Conservation (phyloP, 176 grass and related monocot species). For the Hordeum marinum region DNA sequence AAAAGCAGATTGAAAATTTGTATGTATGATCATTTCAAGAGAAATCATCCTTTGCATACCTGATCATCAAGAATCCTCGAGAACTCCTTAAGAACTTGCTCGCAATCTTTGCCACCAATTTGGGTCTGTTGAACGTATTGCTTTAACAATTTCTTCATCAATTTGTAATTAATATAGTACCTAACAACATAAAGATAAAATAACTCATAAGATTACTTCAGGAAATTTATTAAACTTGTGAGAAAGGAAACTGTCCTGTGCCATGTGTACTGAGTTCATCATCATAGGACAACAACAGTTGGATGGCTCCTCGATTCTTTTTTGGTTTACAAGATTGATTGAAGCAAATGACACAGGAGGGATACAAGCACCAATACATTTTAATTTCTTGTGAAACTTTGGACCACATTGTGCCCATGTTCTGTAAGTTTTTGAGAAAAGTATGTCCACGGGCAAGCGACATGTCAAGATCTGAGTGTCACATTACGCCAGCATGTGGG, state of each 20-base stretch:
- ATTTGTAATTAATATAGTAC: conserved; percentile 95
- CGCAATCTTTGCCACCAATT: conserved; percentile 59
- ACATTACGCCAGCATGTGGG: too few relatives aligned
- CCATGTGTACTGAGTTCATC: background rate
- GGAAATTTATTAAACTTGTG: background rate
- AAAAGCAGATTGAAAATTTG: background rate
- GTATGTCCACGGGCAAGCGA: too few relatives aligned
- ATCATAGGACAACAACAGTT: background rate
- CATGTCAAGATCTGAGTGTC: too few relatives aligned
- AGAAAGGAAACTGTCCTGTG: background rate
- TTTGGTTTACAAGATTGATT: background rate
- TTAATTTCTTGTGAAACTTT: too few relatives aligned
- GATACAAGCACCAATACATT: background rate
- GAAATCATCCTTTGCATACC: conserved; percentile 35
- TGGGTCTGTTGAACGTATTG: conserved; percentile 72
- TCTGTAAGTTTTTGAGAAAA: too few relatives aligned
- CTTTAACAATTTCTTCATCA: conserved; percentile 95
- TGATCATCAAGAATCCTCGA: conserved; percentile 93
- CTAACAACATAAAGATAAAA: conserved; percentile 37
- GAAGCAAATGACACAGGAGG: background rate
- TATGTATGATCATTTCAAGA: conserved; percentile 7
- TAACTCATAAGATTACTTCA: background rate
- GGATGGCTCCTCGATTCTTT: background rate
- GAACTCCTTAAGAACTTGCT: conserved; percentile 85
- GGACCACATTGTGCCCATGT: too few relatives aligned